These are phyloP conservation scores for Barnettozyma sucrosica DNA, from an alignment of 805 yeast genomes.

Conservation along the genomic window DNA sequence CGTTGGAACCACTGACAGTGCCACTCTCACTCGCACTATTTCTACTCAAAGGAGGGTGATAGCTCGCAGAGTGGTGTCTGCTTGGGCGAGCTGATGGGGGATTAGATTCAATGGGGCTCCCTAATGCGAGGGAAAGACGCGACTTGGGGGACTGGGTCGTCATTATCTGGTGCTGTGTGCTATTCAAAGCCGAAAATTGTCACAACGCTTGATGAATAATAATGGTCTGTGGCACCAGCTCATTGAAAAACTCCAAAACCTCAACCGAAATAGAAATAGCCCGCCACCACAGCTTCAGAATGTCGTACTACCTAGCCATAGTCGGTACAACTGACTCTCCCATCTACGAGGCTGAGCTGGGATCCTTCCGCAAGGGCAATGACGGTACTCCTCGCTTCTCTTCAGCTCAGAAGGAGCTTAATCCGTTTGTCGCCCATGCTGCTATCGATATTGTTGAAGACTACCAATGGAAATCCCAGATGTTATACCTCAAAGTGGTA, in stretches of 20 bases:
- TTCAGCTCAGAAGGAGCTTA: slow-evolving; percentile 65
- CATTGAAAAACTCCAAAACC: background rate
- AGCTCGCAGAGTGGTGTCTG: background rate
- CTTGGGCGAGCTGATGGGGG: background rate
- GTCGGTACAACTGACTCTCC: slow-evolving; percentile 86
- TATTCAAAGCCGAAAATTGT: background rate
- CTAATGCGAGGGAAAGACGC: background rate
- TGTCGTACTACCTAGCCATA: slow-evolving; percentile 86
- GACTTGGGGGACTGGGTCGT: slow-evolving; percentile 1
- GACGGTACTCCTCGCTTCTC: slow-evolving; percentile 45
- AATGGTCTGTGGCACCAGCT: too few relatives aligned
- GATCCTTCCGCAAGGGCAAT: slow-evolving; percentile 61
- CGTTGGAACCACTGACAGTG: background rate
- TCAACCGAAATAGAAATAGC: background rate
- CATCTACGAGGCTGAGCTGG: slow-evolving; percentile 80
- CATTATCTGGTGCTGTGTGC: background rate
- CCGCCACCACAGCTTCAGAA: slow-evolving; percentile 16
- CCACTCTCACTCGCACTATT: background rate
- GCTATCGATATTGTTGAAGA: slow-evolving; percentile 91
- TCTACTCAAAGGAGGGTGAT: background rate
- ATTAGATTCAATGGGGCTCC: slow-evolving; percentile 1
- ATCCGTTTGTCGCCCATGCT: slow-evolving; percentile 85
- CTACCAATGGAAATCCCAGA: slow-evolving; percentile 68
- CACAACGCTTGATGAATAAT: background rate
- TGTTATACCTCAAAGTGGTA: slow-evolving; percentile 65